phyloP scores from a whole-genome alignment of 768 basidiomycete species.

The Lentinus brumalis region DNA sequence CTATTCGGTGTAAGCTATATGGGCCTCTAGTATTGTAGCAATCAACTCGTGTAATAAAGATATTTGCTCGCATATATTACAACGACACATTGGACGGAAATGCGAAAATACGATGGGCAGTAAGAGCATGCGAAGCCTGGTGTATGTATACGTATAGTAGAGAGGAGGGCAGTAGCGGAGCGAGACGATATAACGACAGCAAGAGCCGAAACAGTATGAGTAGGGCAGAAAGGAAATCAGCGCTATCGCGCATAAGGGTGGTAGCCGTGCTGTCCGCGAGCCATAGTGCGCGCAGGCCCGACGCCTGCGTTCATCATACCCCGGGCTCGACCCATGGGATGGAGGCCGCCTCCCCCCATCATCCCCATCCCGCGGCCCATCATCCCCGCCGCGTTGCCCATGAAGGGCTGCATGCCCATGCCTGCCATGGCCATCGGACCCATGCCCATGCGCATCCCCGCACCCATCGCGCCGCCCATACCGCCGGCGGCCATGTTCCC shows the following conservation, averaged over 20 bases:
- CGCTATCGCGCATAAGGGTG: conserved; percentile 73
- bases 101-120: background rate
- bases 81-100: conserved; percentile 16
- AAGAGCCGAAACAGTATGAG: background rate
- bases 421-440: conserved; percentile 27
- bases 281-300: conserved; percentile 65
- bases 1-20: conserved; percentile 22
- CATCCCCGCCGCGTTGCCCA: conserved; percentile 23
- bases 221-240: background rate
- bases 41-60: conserved; percentile 16
- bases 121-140: conserved; percentile 19
- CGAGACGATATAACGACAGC: background rate
- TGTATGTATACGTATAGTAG: conserved; percentile 10
- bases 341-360: conserved; percentile 31
- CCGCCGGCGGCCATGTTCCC: conserved; percentile 22
- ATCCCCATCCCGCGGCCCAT: conserved; percentile 25
- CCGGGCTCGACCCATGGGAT: conserved; percentile 41
- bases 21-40: conserved; percentile 20
- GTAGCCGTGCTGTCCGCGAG: conserved; percentile 73
- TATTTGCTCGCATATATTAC: conserved; percentile 17
- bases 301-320: conserved; percentile 53
- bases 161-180: background rate
- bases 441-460: conserved; percentile 27
- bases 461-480: conserved; percentile 24
- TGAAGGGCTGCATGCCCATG: conserved; percentile 27